Evolutionary conservation across 305 asterid species (phyloP).

Genomic region (Fraxinus xanthoxyloides): DNA sequence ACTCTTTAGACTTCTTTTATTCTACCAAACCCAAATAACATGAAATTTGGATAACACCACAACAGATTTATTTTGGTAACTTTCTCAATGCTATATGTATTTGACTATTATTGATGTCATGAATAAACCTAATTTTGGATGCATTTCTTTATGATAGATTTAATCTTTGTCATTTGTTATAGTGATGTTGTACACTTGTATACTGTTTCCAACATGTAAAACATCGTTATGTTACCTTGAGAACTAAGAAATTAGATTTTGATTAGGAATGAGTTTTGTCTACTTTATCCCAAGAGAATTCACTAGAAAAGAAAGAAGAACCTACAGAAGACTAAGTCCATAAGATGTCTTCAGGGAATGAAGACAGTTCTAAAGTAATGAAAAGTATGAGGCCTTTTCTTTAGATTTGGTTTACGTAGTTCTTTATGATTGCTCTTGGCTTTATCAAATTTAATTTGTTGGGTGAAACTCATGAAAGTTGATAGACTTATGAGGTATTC

Average conservation of each 20-base stretch:
- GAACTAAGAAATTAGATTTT: not conserved
- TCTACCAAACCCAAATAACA: no score
- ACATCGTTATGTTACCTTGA: not conserved
- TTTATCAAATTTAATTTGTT: not conserved
- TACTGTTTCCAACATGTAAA: not conserved
- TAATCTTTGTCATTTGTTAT: not conserved
- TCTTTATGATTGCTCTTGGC: not conserved
- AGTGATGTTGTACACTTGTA: not conserved
- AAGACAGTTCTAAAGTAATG: conserved; percentile 73
- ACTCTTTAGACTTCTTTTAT: no score
- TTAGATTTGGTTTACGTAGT: not conserved
- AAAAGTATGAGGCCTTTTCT: conserved; percentile 51
- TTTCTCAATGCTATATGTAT: not conserved
- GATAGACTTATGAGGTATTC: not conserved
- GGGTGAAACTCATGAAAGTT: not conserved
- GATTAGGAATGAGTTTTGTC: not conserved
- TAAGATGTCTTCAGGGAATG: conserved; percentile 82
- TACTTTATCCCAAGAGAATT: not conserved
- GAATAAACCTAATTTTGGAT: not conserved
- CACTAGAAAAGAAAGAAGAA: conserved; percentile 19
- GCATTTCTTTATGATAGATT: not conserved
- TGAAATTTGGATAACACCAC: no score
- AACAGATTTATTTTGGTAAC: not conserved
- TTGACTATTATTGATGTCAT: not conserved
- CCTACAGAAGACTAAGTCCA: conserved; percentile 49